Base-by-base conservation (phyloP, 31 red algal genomes). In the Asparagopsis taxiformis region DNA sequence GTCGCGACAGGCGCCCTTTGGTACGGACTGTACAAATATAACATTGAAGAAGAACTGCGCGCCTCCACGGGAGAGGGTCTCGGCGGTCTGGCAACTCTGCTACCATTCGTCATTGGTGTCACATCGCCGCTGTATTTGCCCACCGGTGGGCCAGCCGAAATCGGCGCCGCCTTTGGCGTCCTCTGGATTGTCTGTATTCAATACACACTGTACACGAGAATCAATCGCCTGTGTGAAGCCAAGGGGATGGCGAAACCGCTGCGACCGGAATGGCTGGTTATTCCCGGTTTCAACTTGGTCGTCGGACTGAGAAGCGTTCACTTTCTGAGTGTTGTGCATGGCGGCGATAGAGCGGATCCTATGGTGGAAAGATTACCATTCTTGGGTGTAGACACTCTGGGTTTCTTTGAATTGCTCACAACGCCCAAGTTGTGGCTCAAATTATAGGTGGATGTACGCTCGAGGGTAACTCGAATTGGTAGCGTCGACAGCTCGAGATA, bases 21-120 rank as follows among this genome's bases (percentile, higher is more conserved):
- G 69, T 86, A 86, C 71, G 82, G 82, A 19, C 65, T 34, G 59
- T 86, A 86, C 70, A 86, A 86, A 49, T 86, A 57, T 39, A 56
- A 44, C 50, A 59, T 75, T 23, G 82, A 86, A 59, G 68, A 86
- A 56, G 82, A 86, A 23, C 55, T 86, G 2, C 70, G 70, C 10
- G 36, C 24, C 44, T 20, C 61, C 1, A 58, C 57, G 17, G 82
- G 69, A 10, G 48, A 55, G 20, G 82, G 82, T 0, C 59, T 54
- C 0, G 82, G 82, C 20, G 82, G 70, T 16, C 29, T 67, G n/a
- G 49, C 60, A 9, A 37, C 82, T 0, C 59, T 86, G 10, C 19
- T 43, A 5, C 82, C 82, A 7, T 86, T 86, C 46, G 60, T 86
- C 17, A 33, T 57, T 3, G 82, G 82, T 43, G 51, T 86, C 21